Conservation (phyloP, 306 rosid genomes). For the Prosopis cineraria region DNA sequence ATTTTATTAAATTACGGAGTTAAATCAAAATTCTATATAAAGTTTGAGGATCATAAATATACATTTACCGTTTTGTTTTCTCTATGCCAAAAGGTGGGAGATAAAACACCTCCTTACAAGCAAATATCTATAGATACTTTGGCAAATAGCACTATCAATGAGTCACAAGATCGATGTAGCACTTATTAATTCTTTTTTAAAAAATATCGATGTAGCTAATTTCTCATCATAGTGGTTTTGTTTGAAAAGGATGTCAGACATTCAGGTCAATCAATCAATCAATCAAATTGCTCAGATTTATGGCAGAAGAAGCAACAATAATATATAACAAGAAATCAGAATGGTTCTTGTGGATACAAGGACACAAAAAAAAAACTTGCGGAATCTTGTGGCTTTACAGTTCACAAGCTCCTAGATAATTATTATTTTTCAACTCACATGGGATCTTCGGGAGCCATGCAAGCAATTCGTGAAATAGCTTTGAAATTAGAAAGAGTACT, state of each 20-base stretch:
- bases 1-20: too few relatives aligned
- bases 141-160: too few relatives aligned
- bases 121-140: too few relatives aligned
- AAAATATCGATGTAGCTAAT: too few relatives aligned
- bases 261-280: not conserved
- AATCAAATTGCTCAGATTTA: not conserved
- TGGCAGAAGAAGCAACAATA: not conserved
- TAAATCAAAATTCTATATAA: too few relatives aligned
- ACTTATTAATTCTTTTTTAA: too few relatives aligned
- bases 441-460: not conserved
- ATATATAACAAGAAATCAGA: not conserved
- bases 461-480: not conserved
- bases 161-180: too few relatives aligned
- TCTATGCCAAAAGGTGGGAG: too few relatives aligned
- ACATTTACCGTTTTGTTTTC: too few relatives aligned
- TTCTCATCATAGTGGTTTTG: not conserved
- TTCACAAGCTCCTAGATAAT: conserved; percentile 16
- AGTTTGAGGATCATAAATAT: too few relatives aligned
- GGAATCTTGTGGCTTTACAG: not conserved
- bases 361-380: not conserved
- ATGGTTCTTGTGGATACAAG: not conserved
- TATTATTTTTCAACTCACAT: not conserved
- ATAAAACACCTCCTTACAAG: too few relatives aligned
- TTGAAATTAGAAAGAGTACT: not conserved
- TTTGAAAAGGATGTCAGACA: not conserved